Evolutionary conservation across 176 grass and related monocot genomes (phyloP).

Genomic region (Oryza meyeriana): DNA sequence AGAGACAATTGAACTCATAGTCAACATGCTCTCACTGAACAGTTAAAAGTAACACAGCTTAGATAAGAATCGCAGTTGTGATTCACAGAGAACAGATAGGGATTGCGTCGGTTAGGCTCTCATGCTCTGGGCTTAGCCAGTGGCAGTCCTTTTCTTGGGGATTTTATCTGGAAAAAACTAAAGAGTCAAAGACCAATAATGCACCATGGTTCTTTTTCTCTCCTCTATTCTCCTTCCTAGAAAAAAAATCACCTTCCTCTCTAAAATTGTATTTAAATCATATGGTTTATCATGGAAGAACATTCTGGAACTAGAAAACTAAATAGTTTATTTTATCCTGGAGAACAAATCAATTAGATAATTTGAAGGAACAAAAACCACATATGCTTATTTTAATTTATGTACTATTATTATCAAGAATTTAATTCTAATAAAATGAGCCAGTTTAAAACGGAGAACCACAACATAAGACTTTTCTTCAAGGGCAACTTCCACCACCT

Average conservation of each 20-base stretch:
- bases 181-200: conserved; percentile 34
- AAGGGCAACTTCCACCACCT: not conserved
- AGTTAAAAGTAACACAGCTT: not conserved
- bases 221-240: not conserved
- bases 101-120: conserved; percentile 20
- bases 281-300: not conserved
- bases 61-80: not conserved
- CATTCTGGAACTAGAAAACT: not conserved
- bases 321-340: not conserved
- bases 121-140: conserved; percentile 8
- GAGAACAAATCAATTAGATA: not conserved
- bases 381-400: not conserved
- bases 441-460: not conserved
- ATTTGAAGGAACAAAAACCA: not conserved
- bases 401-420: not conserved
- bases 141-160: conserved; percentile 39
- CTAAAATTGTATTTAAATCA: not conserved
- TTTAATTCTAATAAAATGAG: not conserved
- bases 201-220: conserved; percentile 6
- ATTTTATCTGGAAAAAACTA: conserved; percentile 34
- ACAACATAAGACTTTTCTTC: not conserved
- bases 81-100: not conserved
- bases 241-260: not conserved
- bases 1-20: not conserved
- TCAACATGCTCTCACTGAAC: not conserved